phyloP scores from a whole-genome alignment of 2,329 filamentous ascomycete species.

The Stachybotrys elegans region DNA sequence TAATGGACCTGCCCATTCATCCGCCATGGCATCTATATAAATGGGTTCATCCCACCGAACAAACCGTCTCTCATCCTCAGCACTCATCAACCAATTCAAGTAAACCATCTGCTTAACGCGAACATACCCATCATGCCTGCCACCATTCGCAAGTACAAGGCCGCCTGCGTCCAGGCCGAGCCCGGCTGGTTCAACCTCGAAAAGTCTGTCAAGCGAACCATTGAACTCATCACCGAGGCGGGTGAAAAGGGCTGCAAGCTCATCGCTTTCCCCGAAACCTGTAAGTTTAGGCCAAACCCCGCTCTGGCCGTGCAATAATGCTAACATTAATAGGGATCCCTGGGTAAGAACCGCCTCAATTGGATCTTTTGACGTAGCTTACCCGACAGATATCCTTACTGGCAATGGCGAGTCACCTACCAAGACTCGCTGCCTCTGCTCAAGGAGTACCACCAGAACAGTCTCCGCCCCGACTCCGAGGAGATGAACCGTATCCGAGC shows the following conservation, averaged over 20 bases:
- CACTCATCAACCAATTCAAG: no score
- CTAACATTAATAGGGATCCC: slow-evolving; percentile 33
- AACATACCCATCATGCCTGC: slow-evolving; percentile 13
- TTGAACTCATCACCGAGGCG: slow-evolving; percentile 50
- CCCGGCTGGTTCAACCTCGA: slow-evolving; percentile 51
- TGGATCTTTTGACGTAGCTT: no score
- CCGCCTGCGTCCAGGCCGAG: slow-evolving; percentile 17
- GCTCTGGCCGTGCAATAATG: background rate
- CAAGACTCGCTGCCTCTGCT: slow-evolving; percentile 24
- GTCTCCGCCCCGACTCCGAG: slow-evolving; percentile 27
- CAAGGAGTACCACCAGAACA: slow-evolving; percentile 33
- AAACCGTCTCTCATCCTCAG: no score
- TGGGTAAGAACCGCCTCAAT: slow-evolving; percentile 25
- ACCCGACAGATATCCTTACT: no score
- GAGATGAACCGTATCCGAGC: slow-evolving; percentile 38
- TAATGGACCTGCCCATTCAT: no score
- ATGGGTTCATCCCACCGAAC: no score
- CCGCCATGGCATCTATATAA: no score
- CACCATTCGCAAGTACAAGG: slow-evolving; percentile 19
- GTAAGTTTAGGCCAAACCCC: slow-evolving; percentile 8
- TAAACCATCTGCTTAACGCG: no score
- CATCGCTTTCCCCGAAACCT: slow-evolving; percentile 49
- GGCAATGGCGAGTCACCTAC: slow-evolving; percentile 28
- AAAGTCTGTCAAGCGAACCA: slow-evolving; percentile 50
- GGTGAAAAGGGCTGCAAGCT: slow-evolving; percentile 47